A percentile compares a stretch with the other conserved stretches of the same genome.
These are phyloP conservation scores for Exophiala sp. DNA, from an alignment of 2,329 filamentous ascomycete species.

Conservation along the genomic window DNA sequence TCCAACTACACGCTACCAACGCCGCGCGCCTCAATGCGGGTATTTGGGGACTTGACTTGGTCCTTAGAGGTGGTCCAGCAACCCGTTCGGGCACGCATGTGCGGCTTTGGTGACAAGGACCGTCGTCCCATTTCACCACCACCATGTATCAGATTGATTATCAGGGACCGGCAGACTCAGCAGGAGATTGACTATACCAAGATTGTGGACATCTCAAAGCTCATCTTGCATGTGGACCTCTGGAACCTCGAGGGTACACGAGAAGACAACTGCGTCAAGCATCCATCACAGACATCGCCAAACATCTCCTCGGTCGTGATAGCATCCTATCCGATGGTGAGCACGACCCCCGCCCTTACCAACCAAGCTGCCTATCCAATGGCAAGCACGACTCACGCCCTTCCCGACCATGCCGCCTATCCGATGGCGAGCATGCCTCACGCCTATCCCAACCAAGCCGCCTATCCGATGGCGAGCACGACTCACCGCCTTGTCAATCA, in stretches of 20 bases:
- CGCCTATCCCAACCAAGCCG: too few relatives aligned
- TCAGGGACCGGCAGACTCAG: constrained; percentile 69
- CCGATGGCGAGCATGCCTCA: constrained; percentile 1
- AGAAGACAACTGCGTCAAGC: constrained; percentile 67
- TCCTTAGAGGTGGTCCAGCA: constrained; percentile 83
- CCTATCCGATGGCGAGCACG: not conserved
- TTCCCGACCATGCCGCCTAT: not conserved
- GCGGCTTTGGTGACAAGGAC: constrained; percentile 98
- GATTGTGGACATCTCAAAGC: constrained; percentile 61
- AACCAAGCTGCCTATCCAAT: not conserved
- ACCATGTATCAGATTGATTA: constrained; percentile 80
- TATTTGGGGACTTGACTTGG: constrained; percentile 44
- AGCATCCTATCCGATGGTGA: constrained; percentile 6
- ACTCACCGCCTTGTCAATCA: not conserved
- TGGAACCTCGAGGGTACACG: constrained; percentile 59
- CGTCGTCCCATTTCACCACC: constrained; percentile 93
- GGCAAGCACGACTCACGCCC: too few relatives aligned
- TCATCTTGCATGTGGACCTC: constrained; percentile 66
- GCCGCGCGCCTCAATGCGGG: constrained; percentile 39
- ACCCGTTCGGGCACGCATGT: constrained; percentile 91
- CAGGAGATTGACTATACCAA: constrained; percentile 80
- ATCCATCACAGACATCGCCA: constrained; percentile 32
- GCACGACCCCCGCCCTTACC: not conserved
- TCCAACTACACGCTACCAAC: constrained; percentile 25
- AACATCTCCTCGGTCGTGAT: constrained; percentile 17